phyloP scores from a whole-genome alignment of 2,329 filamentous ascomycete species.

The Cercospora berteroae region DNA sequence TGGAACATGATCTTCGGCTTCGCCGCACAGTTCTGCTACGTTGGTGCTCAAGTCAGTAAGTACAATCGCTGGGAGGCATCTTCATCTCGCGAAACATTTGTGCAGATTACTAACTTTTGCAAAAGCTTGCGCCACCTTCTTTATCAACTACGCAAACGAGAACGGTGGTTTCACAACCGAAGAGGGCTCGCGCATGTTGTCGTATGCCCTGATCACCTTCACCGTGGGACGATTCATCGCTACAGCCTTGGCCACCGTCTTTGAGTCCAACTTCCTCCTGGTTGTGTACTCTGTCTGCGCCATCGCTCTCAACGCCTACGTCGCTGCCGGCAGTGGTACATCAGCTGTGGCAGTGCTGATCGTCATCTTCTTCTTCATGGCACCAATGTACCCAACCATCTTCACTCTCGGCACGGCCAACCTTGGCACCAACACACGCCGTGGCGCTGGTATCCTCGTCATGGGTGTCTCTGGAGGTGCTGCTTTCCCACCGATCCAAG shows the following conservation, averaged over 20 bases:
- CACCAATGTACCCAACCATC: constrained; percentile 42
- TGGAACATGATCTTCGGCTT: constrained; percentile 44
- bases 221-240: constrained; percentile 43
- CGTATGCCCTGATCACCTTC: constrained; percentile 42
- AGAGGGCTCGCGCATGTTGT: constrained; percentile 40
- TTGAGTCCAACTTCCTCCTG: constrained; percentile 41
- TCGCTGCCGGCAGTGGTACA: constrained; percentile 35
- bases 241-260: constrained; percentile 37
- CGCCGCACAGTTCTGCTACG: constrained; percentile 41
- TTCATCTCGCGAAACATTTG: too few relatives aligned
- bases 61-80: too few relatives aligned
- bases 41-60: constrained; percentile 38
- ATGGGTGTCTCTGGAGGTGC: constrained; percentile 39
- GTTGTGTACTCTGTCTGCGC: constrained; percentile 36
- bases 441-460: constrained; percentile 44
- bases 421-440: constrained; percentile 41
- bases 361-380: constrained; percentile 41
- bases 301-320: constrained; percentile 39
- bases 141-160: constrained; percentile 43
- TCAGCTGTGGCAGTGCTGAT: constrained; percentile 39
- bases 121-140: constrained; percentile 33
- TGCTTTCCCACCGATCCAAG: constrained; percentile 40
- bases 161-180: constrained; percentile 33
- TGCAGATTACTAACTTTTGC: too few relatives aligned
- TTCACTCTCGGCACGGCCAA: constrained; percentile 44